Base-by-base conservation (phyloP, 345 rosid species). In the Moricandia arvensis region DNA sequence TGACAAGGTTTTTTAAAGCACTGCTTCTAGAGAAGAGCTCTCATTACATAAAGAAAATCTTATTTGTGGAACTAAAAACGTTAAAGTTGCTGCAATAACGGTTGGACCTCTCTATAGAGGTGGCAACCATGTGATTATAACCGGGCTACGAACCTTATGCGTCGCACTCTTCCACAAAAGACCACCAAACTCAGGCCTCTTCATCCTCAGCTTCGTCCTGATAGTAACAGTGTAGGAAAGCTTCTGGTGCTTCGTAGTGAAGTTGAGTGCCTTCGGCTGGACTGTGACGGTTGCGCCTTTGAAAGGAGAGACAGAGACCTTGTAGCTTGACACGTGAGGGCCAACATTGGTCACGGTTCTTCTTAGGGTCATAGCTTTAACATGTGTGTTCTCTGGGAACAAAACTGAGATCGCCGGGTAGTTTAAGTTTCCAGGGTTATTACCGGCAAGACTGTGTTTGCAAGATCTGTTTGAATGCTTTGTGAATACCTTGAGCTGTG, bases 261-360 rank as follows among this genome's bases (percentile, higher is more conserved):
- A 94, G 30, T 79, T 82, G 73, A 94, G 85, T 65, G 62, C 75
- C 51, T 18, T 58, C 0, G 98, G 98, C 73, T 90, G 84, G 33
- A 89, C 88, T 7, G 35, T 81, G 11, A 86, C 65, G 0, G 86
- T 11, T 17, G 80, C 88, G 8, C 97, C 98, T 84, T 87, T 78
- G 82, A 91, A 89, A 12, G 74, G 85, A 5, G 96, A 86, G n/a
- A 87, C 86, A 7, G 29, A 80, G 12, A 66, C 92, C 58, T 78
- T 86, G 85, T 94, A 94, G 51, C 66, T 81, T 16, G 98, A 81
- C 43, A 79, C 38, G 0, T 89, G 86, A 53, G 87, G 83, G 11
- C 97, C 98, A 38, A 94, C 97, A 61, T 94, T 94, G 66, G 95
- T 91, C 43, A 84, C 93, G 0, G 91, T 90, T 77, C 97, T 80